Evolutionary conservation across 352 stramenopile genomes (phyloP), one percentile per base, ranked within the genome.

Genomic region (Phytophthora cactorum): DNA sequence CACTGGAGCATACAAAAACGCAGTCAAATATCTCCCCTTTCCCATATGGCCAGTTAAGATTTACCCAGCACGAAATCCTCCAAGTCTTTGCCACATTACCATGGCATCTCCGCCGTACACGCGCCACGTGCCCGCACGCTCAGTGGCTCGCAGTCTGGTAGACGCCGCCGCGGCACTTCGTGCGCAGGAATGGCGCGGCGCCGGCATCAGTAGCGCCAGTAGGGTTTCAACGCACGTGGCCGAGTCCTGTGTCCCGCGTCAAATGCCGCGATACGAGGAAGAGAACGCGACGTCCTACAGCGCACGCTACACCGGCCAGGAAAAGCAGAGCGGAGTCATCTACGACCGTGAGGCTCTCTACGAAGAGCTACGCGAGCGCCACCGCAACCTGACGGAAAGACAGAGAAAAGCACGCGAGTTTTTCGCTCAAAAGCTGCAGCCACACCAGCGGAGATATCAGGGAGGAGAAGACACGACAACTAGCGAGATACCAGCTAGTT

Each of bases 361-460:
- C 60, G 60, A 46, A 43, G 53, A 74, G 22, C 50, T 74, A 28
- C 43, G 66, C 12, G 60, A 66, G 15, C 66, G 66, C n/a, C 66
- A 74, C 43, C 55, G 66, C 34, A 56, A 59, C n/a, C 25, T 74
- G 14, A 66, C 59, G 31, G 47, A 73, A 12, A 34, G 66, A 10
- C 66, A 73, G 36, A 41, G 39, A 1, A 28, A 70, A 1, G 59
- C 59, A 8, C 22, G 60, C 1, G 66, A 73, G 28, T 53, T 65
- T 34, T 73, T 61, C 39, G 49, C 22, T 12, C 50, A 68, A 6
- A 25, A 34, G 3, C 22, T 39, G n/a, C 51, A 53, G 44, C 43
- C 49, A 28, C 10, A n/a, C 3, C 56, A 54, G 15, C 32, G 5
- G 0, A 43, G 36, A 43, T 12, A 10, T 17, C 0, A 29, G 10